Evolutionary conservation across 208 protist species (phyloP), one percentile per base, ranked within the genome.

Genomic region (Trypanosoma caninum): DNA sequence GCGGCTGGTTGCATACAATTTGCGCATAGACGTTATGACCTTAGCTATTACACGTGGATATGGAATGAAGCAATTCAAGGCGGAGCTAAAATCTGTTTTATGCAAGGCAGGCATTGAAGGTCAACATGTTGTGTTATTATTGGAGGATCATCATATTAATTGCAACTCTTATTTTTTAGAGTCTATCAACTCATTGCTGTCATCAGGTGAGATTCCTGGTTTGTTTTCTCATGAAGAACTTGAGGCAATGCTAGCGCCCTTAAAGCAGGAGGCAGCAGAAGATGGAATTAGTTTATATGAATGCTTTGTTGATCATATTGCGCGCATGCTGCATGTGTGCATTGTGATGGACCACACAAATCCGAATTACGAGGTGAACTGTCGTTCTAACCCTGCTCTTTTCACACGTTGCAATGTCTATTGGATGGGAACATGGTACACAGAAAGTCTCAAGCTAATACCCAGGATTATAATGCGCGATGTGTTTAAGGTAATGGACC

Each of bases 151-250:
- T 73, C 91, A 99, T 71, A 91, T 99, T 37, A 53, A 41, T 20
- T 75, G 87, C 38, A 84, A 97, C 34, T 54, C 80, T 0, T 59
- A 71, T 33, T 94, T 98, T 63, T 68, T 99, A 8, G 95, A 98
- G 70, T 83, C 75, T 28, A 68, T 99, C 54, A 99, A 99, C 77
- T 97, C 93, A 7, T 71, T 99, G 11, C 78, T 99, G 25, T 90
- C 93, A 20, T 90, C 95, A 0, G 98, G 98, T 25, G 97, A 99
- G 76, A 84, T 99, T 1, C 94, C 97, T 2, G 97, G 97, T 0
- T 79, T 99, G 10, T 99, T 98, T 77, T 80, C 89, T 22, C 80
- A 85, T 11, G 94, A 98, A 68, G 98, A 99, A 75, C 82, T 98
- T 18, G 97, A 99, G 14, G 80, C 90, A n/a, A 52, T 99, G 34